phyloP scores from a whole-genome alignment of 2,329 filamentous ascomycete genomes.

The Triangularia setosa region DNA sequence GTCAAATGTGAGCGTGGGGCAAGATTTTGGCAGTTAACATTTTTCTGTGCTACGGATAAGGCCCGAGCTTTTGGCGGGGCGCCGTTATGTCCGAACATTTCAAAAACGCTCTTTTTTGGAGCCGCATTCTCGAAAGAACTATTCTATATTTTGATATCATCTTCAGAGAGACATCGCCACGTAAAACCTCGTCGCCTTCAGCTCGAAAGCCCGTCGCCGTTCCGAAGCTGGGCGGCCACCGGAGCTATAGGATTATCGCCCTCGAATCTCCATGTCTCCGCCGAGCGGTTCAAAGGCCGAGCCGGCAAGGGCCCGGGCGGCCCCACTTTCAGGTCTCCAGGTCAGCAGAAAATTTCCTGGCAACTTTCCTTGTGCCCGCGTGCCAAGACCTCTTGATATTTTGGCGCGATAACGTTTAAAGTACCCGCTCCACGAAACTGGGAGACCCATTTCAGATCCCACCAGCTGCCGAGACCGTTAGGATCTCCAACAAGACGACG shows the following conservation, averaged over 20 bases:
- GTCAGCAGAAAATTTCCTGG: conserved; percentile 21
- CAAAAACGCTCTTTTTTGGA: neutral
- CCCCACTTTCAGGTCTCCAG: conserved; percentile 27
- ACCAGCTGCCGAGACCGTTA: conserved; percentile 1
- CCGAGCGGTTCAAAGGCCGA: conserved; percentile 22
- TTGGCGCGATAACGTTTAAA: neutral
- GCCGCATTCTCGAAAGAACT: neutral
- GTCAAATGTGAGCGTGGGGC: conserved; percentile 5
- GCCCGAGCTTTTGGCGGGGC: conserved; percentile 5
- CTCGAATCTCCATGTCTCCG: conserved; percentile 27
- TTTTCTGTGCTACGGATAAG: neutral
- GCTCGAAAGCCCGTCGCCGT: conserved; percentile 11
- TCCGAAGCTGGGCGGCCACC: conserved; percentile 1
- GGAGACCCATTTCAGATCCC: conserved; percentile 8
- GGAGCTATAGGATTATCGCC: conserved; percentile 28
- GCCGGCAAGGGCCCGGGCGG: conserved; percentile 20
- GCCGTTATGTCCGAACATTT: neutral
- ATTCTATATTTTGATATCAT: neutral
- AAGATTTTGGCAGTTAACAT: conserved; percentile 8
- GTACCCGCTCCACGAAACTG: conserved; percentile 1
- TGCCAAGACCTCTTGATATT: conserved; percentile 16
- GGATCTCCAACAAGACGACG: neutral
- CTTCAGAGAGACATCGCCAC: neutral
- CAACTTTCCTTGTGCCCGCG: conserved; percentile 21
- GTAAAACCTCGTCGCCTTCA: neutral